Base-by-base conservation (phyloP, 495 filamentous ascomycete species). In the Penicillium longicatenatum region DNA sequence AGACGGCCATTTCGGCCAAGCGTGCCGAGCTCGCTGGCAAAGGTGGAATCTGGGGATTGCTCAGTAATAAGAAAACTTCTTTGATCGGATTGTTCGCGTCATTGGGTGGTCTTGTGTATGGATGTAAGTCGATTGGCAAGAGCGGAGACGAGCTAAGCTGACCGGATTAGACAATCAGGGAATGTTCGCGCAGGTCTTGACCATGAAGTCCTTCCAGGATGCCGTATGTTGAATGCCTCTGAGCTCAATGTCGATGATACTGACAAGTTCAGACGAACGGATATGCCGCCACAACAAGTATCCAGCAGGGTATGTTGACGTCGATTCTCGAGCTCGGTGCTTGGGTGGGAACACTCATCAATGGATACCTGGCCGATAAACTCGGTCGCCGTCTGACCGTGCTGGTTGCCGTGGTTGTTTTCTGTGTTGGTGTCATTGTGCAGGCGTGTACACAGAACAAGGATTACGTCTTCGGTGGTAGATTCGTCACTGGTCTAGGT, bases 281-380 rank as follows among this genome's bases (percentile, higher is more conserved):
- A 37, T 70, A 80, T 63, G 61, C 78, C 58, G 50, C 73, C 51
- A 20, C 72, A 54, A 64, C 83, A 11, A 83, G 88, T 26, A 75
- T 86, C 19, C 64, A 66, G 4, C 84, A 73, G 35, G 88, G 86
- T 3, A 77, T 87, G 82, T 68, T 92, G 35, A 90, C 88, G 1
- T 81, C 89, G 1, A 91, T 93, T 67, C 83, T 93, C 62, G 89
- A 93, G 64, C 82, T 95, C 4, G 91, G 90, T 61, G 90, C 90
- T 43, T 92, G 89, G 90, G 59, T 92, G 17, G 91, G 91, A 22
- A 86, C 88, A 0, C 75, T 93, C 26, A 78, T 86, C 48, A 89
- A 86, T 39, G 89, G 89, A 20, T 88, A 90, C 69, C 69, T 93
- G 21, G 89, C 89, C 35, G 90, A 93, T 73, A 78, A 79, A 9